Percentiles rank a stretch among this genome's conserved stretches.
Evolutionary conservation across 2,329 filamentous ascomycete species (phyloP).

Genomic region (Dactylellina cionopaga): DNA sequence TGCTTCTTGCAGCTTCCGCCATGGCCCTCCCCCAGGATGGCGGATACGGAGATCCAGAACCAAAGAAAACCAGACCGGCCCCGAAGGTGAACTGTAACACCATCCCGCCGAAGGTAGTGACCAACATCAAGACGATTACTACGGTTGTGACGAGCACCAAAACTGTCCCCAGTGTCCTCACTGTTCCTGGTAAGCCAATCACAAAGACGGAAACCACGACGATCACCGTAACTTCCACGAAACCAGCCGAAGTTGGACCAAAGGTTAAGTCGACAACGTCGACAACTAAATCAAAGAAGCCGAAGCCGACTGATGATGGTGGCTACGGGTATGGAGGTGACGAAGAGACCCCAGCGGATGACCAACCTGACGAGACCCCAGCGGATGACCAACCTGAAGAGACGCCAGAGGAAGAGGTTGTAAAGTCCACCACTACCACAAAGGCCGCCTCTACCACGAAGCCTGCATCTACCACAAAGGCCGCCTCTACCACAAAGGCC

Average conservation of each 20-base stretch:
- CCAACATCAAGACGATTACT: neutral
- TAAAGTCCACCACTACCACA: too few species aligned
- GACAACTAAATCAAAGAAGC: too few species aligned
- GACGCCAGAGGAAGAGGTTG: too few species aligned
- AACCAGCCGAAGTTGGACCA: neutral
- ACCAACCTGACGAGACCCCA: neutral
- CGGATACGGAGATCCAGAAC: slow-evolving; percentile 9
- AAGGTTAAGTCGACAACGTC: neutral
- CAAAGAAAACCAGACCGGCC: neutral
- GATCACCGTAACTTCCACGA: neutral
- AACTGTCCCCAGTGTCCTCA: neutral
- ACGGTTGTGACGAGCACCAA: slow-evolving; percentile 8
- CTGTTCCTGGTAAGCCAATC: neutral
- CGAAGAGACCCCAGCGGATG: neutral
- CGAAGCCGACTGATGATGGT: neutral
- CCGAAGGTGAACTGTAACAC: too few species aligned
- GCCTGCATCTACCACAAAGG: too few species aligned
- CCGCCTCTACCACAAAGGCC: too few species aligned
- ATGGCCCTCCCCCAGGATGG: slow-evolving; percentile 7
- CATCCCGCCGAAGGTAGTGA: neutral
- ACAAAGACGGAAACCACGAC: neutral
- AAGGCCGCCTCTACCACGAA: too few species aligned
- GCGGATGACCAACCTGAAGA: neutral
- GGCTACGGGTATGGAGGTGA: neutral
- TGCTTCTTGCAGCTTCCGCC: slow-evolving; percentile 7